Evolutionary conservation across 1,284 basidiomycete genomes (phyloP).

Genomic region (Phaffia rhodozyma): DNA sequence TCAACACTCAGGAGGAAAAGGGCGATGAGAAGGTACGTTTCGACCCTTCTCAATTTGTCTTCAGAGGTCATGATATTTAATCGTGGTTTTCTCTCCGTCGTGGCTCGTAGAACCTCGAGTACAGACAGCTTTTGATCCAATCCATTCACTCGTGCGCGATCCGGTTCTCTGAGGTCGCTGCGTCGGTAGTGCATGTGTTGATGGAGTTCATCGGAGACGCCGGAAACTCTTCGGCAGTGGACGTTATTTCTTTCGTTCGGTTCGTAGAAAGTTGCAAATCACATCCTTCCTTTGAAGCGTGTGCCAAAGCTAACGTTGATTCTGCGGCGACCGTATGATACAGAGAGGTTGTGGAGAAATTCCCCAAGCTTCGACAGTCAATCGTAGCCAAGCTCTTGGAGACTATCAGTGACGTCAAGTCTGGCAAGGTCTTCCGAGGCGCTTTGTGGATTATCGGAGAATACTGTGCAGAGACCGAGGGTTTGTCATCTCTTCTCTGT

Average conservation of each 20-base stretch:
- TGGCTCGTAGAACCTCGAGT: slow-evolving; percentile 64
- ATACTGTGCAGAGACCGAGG: slow-evolving; percentile 54
- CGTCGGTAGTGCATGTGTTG: slow-evolving; percentile 87
- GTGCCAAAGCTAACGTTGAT: neutral
- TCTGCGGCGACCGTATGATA: slow-evolving; percentile 5
- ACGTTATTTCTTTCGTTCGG: slow-evolving; percentile 92
- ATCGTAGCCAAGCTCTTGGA: slow-evolving; percentile 79
- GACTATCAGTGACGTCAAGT: slow-evolving; percentile 82
- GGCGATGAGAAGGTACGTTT: slow-evolving; percentile 56
- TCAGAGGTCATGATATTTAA: neutral
- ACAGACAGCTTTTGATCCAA: slow-evolving; percentile 92
- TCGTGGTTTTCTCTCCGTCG: neutral
- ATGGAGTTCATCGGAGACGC: slow-evolving; percentile 98
- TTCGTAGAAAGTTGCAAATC: slow-evolving; percentile 29
- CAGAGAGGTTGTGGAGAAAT: slow-evolving; percentile 94
- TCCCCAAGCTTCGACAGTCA: slow-evolving; percentile 70
- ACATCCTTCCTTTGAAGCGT: neutral
- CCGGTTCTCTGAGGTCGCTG: slow-evolving; percentile 96
- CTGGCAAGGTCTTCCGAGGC: slow-evolving; percentile 93
- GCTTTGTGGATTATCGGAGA: slow-evolving; percentile 97
- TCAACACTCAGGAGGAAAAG: slow-evolving; percentile 73
- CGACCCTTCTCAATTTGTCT: neutral
- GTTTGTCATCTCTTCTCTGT: slow-evolving; percentile 22
- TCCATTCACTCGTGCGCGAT: slow-evolving; percentile 94
- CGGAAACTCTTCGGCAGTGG: slow-evolving; percentile 86